phyloP scores from a whole-genome alignment of 2,329 filamentous ascomycete species.

The Emergomyces pasteurianus region DNA sequence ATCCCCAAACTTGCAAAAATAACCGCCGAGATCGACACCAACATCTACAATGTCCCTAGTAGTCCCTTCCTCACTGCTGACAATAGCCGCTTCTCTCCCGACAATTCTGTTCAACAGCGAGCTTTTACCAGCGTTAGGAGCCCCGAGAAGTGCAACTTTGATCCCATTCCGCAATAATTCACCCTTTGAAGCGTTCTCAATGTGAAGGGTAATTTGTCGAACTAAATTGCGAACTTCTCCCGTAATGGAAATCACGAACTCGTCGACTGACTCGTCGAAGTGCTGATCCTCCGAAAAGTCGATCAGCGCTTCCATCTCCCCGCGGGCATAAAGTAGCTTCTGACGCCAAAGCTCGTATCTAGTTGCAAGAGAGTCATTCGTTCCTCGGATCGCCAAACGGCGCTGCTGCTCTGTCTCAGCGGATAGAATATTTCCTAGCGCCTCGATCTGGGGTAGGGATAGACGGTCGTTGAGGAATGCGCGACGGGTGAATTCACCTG shows the following conservation, averaged over 20 bases:
- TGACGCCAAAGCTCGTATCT: slow-evolving; percentile 77
- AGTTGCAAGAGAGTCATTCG: slow-evolving; percentile 54
- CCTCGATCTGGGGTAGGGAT: slow-evolving; percentile 71
- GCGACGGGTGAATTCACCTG: slow-evolving; percentile 87
- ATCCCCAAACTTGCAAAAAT: slow-evolving; percentile 86
- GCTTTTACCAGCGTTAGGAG: slow-evolving; percentile 91
- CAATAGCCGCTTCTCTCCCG: slow-evolving; percentile 86
- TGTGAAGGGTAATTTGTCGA: slow-evolving; percentile 53
- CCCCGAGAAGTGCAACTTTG: slow-evolving; percentile 71
- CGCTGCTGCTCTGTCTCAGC: slow-evolving; percentile 86
- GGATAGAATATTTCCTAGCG: slow-evolving; percentile 47
- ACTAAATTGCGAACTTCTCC: slow-evolving; percentile 51
- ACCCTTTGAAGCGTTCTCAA: slow-evolving; percentile 64
- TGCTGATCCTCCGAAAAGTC: slow-evolving; percentile 97
- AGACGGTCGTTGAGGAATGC: slow-evolving; percentile 81
- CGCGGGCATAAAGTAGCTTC: slow-evolving; percentile 65
- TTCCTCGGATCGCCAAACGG: slow-evolving; percentile 68
- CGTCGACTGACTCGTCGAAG: slow-evolving; percentile 73
- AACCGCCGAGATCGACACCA: slow-evolving; percentile 77
- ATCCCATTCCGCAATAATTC: slow-evolving; percentile 81
- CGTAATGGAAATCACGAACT: slow-evolving; percentile 59
- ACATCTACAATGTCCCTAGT: slow-evolving; percentile 91
- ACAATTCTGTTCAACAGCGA: slow-evolving; percentile 84
- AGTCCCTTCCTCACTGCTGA: slow-evolving; percentile 83
- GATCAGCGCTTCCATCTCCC: slow-evolving; percentile 87